phyloP scores from a whole-genome alignment of 2,329 filamentous ascomycete species.

The Ceratocystis variospora region DNA sequence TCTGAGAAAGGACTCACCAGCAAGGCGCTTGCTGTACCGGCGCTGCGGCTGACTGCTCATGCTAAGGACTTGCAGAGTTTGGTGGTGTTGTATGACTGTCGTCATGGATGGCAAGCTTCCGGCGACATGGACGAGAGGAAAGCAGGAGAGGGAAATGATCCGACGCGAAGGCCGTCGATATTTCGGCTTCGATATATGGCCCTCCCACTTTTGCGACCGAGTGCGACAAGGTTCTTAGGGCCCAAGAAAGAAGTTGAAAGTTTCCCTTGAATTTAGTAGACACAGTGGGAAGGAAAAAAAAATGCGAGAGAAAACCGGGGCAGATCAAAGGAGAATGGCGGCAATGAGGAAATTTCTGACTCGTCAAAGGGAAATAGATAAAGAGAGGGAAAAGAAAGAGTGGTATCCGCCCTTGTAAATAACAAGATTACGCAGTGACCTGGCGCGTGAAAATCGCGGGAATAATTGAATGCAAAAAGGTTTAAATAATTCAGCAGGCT shows the following conservation, averaged over 20 bases:
- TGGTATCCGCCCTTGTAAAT: slow-evolving; percentile 11
- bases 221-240: slow-evolving; percentile 7
- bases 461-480: slow-evolving; percentile 14
- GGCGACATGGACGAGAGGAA: slow-evolving; percentile 16
- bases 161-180: slow-evolving; percentile 11
- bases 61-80: slow-evolving; percentile 53
- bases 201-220: slow-evolving; percentile 3
- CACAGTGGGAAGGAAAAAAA: slow-evolving; percentile 1
- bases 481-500: not conserved
- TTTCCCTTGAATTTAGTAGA: slow-evolving; percentile 7
- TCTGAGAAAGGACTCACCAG: slow-evolving; percentile 35
- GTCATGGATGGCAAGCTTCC: slow-evolving; percentile 47
- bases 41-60: slow-evolving; percentile 51
- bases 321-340: not conserved
- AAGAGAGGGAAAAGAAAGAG: slow-evolving; percentile 4
- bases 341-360: not conserved
- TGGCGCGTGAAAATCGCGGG: slow-evolving; percentile 15
- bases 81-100: slow-evolving; percentile 51
- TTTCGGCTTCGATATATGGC: slow-evolving; percentile 9
- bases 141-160: not conserved
- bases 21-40: slow-evolving; percentile 50
- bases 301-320: not conserved
- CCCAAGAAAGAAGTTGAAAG: not conserved
- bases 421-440: slow-evolving; percentile 9
- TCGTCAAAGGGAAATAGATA: not conserved